Evolutionary conservation across 768 basidiomycete species (phyloP), one percentile per base, ranked within the genome.

Genomic region (Cystoderma amianthinum): DNA sequence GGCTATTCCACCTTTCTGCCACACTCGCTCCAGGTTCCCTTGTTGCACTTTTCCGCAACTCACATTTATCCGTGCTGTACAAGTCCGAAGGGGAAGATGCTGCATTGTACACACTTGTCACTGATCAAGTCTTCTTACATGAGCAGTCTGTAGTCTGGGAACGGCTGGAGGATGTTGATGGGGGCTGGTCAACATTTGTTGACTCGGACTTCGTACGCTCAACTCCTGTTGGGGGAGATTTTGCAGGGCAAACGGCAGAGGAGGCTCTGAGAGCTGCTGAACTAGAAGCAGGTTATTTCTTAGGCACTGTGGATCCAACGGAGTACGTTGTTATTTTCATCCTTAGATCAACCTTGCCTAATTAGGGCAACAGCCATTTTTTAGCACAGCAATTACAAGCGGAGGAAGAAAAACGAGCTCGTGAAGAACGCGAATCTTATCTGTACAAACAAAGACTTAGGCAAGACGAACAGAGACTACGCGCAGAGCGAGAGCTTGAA

Each of bases 11-110:
- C 24, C 78, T 94, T 37, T 82, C 84, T 0, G 72, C 77, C 2
- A 67, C 77, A 1, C 76, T 93, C 41, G 56, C 63, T 10, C 60
- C 72, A 1, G 65, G 69, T 33, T 53, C 66, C 0, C 68, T 74
- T n/a, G 82, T 85, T n/a, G 91, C 92, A 1, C 76, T 94, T 46
- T 95, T 93, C 70, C 80, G 93, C 39, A 90, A 80, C 60, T 91
- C 89, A 0, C 93, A 95, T 55, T 78, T 96, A 11, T 83, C 85
- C 0, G 92, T 95, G 6, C 67, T 96, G 2, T 86, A 91, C 67
- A 88, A 84, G 39, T 36, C 39, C 20, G 45, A 36, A 5, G 43
- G 41, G 5, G 48, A 56, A 10, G 61, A 67, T 32, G 39, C 72
- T 0, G 71, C 77, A 3, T 65, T 96, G 5, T 94, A 89, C 57